Conservation (phyloP, 202 grass and related monocot genomes). For the Schoenoplectus tabernaemontani region DNA sequence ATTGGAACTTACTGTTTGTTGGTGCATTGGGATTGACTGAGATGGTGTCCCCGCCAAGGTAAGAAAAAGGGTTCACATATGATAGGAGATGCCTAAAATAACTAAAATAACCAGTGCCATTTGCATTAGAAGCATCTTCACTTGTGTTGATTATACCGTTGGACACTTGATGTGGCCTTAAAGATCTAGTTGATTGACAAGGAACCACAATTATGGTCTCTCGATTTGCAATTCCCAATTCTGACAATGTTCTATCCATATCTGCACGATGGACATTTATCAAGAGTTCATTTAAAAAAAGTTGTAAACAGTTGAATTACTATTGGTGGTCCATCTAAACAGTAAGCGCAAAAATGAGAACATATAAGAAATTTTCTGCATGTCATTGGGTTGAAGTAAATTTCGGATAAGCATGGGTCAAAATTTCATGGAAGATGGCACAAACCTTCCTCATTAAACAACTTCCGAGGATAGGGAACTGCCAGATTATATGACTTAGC, state of each 20-base stretch:
- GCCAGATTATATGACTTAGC: conserved; percentile 63
- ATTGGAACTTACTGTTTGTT: conserved; percentile 39
- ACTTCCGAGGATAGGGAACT: conserved; percentile 76
- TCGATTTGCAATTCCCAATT: conserved; percentile 73
- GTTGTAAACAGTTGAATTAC: not conserved
- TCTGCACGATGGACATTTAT: conserved; percentile 39
- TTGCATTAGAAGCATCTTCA: conserved; percentile 17
- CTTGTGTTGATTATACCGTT: conserved; percentile 13
- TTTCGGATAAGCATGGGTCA: not conserved
- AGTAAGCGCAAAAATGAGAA: not conserved
- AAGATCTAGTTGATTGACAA: conserved; percentile 27
- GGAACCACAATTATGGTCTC: conserved; percentile 83
- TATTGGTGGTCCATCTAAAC: not conserved
- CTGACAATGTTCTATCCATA: conserved; percentile 56
- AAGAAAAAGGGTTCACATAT: conserved; percentile 70
- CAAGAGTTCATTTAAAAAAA: conserved; percentile 1
- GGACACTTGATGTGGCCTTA: conserved; percentile 23
- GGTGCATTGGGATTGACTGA: conserved; percentile 35
- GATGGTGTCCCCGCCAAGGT: conserved; percentile 39
- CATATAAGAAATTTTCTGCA: not conserved
- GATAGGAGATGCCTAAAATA: conserved; percentile 59
- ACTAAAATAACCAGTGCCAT: conserved; percentile 46
- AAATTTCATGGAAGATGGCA: not conserved
- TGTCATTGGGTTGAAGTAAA: not conserved
- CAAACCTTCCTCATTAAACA: conserved; percentile 80